Conservation (phyloP, 1,284 basidiomycete species). For the Sutorius eximius region DNA sequence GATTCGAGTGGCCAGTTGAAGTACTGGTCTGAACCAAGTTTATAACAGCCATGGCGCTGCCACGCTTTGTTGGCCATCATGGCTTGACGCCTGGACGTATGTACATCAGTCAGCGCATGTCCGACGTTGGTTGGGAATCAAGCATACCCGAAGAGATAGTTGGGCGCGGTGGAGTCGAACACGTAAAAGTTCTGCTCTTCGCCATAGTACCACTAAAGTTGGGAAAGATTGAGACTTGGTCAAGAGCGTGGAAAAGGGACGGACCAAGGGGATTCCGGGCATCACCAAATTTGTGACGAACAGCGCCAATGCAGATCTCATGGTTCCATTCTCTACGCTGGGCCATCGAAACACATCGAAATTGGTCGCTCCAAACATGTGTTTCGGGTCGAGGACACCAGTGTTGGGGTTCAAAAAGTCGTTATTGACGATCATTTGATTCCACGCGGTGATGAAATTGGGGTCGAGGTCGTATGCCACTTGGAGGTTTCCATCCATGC, state of each 20-base stretch:
- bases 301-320: conserved; percentile 69
- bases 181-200: conserved; percentile 88
- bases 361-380: conserved; percentile 88
- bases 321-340: conserved; percentile 77
- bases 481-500: conserved; percentile 90
- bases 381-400: conserved; percentile 72
- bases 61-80: conserved; percentile 85
- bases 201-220: conserved; percentile 70
- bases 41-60: conserved; percentile 91
- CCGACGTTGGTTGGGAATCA: not conserved
- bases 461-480: conserved; percentile 80
- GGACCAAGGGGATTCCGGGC: conserved; percentile 81
- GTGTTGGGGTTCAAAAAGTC: conserved; percentile 79
- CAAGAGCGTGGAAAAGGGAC: conserved; percentile 18
- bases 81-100: conserved; percentile 71
- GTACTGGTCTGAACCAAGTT: conserved; percentile 84
- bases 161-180: conserved; percentile 79
- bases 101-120: not conserved
- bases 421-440: conserved; percentile 83
- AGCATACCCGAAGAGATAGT: conserved; percentile 82
- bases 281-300: conserved; percentile 80
- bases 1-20: conserved; percentile 86
- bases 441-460: conserved; percentile 87
- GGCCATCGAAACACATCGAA: conserved; percentile 95
- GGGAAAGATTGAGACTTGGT: conserved; percentile 6